Evolutionary conservation across 192 early-diverging fungal species (phyloP), one percentile per base, ranked within the genome.

Genomic region (Dissophora ornata): DNA sequence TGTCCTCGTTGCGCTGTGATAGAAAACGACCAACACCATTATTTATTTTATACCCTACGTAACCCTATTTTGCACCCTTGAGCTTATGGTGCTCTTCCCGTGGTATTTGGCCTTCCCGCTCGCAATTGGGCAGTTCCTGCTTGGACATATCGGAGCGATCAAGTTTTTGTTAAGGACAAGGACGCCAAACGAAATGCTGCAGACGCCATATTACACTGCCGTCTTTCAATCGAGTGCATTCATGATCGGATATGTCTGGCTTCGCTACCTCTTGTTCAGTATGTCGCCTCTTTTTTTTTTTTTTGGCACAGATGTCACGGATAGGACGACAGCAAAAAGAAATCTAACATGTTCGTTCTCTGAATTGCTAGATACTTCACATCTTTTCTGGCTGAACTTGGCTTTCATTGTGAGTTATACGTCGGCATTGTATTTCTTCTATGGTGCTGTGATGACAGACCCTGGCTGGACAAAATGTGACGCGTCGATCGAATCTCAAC

Each of bases 181-280:
- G 33, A 70, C 58, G 3, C 79, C 81, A 12, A 82, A 85, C 57
- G 81, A 84, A 18, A 71, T 97, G 55, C 82, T 87, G 59, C 77
- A 84, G 60, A 94, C 94, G 40, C 97, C 97, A 0, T 95, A 94
- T 55, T 85, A 91, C 57, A 91, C 92, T 1, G 87, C 90, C 45
- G 89, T 98, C 62, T 94, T 94, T 68, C 97, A 98, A 81, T 84
- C 93, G 3, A 92, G 92, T 2, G 84, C 95, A 12, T 84, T 97
- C 62, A 92, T 85, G 75, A 87, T 90, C 7, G 61, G 86, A 18
- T 21, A 88, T 19, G 84, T 86, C 4, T 98, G 93, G 93, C 13
- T 86, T 8, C 49, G 80, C 16, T 79, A 81, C 12, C 75, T 96
- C n/a, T 62, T 95, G 12, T 90, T 89, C 30, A 84, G 90, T 85